Base-by-base conservation (phyloP, 805 yeast genomes). In the Candida endomychidarum region DNA sequence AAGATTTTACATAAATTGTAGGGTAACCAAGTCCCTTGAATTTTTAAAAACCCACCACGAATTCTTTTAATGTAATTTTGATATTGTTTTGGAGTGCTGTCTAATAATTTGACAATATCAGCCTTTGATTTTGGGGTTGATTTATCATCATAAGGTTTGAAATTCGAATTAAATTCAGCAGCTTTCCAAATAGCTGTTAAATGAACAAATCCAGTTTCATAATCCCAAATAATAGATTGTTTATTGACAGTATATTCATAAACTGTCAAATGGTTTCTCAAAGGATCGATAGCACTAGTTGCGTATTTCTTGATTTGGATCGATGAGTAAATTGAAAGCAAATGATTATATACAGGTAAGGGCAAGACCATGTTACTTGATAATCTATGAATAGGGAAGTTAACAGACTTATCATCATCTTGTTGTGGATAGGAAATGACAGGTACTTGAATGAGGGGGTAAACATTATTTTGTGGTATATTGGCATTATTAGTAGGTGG, bases 11-110 rank as follows among this genome's bases (percentile, higher is more conserved):
- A 88, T 37, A 85, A 68, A 8, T 74, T 75, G 53, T 63, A 83
- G 2, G 96, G 91, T 27, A 88, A 63, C 96, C 96, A 90, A 7
- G 96, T 87, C 3, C 97, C 97, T 64, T 89, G 97, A 49, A 90
- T 87, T 67, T 88, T 88, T 48, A 89, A 73, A 53, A 80, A 87
- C 2, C 96, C 97, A 34, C 97, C 97, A 40, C 96, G 69, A 11
- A 89, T 87, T 37, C 96, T 75, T 51, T 78, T 78, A 40, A 83
- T 73, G 29, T 71, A 74, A 12, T 72, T 76, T 48, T 78, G 86
- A 39, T 80, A 67, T 51, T 79, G 79, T 39, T 53, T 57, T 2
- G 90, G 90, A 3, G 78, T 71, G 4, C 74, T 64, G 53, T 83
- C 88, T 22, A 86, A 65, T 31, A 86, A 64, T 58, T 80, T 81